A percentile compares a stretch with the other conserved stretches of the same genome.
These are phyloP conservation scores for Aeschynomene evenia DNA, from an alignment of 306 rosid species.

Conservation along the genomic window DNA sequence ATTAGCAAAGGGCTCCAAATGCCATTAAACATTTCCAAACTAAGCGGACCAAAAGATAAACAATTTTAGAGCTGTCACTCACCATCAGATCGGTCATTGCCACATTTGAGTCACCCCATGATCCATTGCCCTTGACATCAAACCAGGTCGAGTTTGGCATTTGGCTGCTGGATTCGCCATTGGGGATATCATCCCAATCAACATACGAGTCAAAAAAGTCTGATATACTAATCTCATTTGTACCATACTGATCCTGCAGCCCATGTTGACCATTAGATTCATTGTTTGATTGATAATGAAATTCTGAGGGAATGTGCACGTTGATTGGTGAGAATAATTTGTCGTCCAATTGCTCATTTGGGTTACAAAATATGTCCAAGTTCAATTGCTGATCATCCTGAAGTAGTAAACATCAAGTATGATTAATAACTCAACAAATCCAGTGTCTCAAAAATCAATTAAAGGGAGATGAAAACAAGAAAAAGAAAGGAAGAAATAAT, in stretches of 20 bases:
- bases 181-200: slow-evolving; percentile 39
- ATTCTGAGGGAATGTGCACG: slow-evolving; percentile 49
- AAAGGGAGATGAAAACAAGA: not conserved
- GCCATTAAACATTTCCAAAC: not conserved
- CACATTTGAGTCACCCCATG: slow-evolving; percentile 36
- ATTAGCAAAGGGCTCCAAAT: not conserved
- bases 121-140: slow-evolving; percentile 30
- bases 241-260: slow-evolving; percentile 42
- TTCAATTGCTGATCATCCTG: slow-evolving; percentile 34
- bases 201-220: slow-evolving; percentile 46
- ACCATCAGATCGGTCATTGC: slow-evolving; percentile 44
- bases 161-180: slow-evolving; percentile 31
- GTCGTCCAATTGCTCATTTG: slow-evolving; percentile 38
- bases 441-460: not conserved
- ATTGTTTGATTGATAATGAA: slow-evolving; percentile 29
- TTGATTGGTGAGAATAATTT: slow-evolving; percentile 61
- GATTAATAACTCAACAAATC: slow-evolving; percentile 25
- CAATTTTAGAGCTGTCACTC: slow-evolving; percentile 35
- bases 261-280: slow-evolving; percentile 24
- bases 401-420: slow-evolving; percentile 24
- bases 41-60: slow-evolving; percentile 10
- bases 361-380: slow-evolving; percentile 34
- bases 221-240: slow-evolving; percentile 45
- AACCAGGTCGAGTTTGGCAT: not conserved
- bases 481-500: not conserved